Evolutionary conservation across 1,284 basidiomycete genomes (phyloP), one percentile per base, ranked within the genome.

Genomic region (Termitomyces sp.): DNA sequence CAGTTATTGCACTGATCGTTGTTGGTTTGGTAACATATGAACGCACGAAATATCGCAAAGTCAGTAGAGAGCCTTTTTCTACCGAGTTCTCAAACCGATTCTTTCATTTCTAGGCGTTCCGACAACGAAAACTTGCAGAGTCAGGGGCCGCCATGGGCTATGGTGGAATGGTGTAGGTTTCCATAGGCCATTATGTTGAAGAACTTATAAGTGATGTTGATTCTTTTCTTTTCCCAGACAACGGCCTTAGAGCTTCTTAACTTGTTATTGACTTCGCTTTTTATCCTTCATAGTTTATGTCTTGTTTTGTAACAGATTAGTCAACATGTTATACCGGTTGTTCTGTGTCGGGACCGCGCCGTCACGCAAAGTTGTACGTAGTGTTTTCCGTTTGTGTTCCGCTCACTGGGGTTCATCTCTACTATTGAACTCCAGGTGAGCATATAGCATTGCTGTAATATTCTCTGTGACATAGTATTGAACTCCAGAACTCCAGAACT

Each of bases 11-110:
- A 18, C 67, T 92, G 60, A 82, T 86, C 57, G 81, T 87, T n/a
- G 86, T 92, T 56, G 84, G 78, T 49, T 71, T 89, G 63, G 88
- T 91, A 54, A 91, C 88, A 19, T 89, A 85, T 64, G 88, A 91
- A 73, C 78, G 89, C 48, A 83, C 87, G 28, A 88, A 85, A 68
- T 87, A 88, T 66, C 83, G 88, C 73, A 88, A 81, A 79, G 87
- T 86, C 50, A 46, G 76, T 70, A 35, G 45, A 9, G 24, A 7
- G 39, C 13, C 37, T 42, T 19, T 41, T 19, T 46, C 30, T n/a
- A 16, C 26, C 35, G 6, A 34, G 39, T 47, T 19, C 19, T 34
- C 13, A 9, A 37, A 41, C 57, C n/a, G 51, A 50, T 33, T 45
- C 28, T 54, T 59, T 47, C 57, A n/a, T 18, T 42, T 50, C 39